Evolutionary conservation across 31 red algal genomes (phyloP).

Genomic region (Asparagopsis taxiformis): DNA sequence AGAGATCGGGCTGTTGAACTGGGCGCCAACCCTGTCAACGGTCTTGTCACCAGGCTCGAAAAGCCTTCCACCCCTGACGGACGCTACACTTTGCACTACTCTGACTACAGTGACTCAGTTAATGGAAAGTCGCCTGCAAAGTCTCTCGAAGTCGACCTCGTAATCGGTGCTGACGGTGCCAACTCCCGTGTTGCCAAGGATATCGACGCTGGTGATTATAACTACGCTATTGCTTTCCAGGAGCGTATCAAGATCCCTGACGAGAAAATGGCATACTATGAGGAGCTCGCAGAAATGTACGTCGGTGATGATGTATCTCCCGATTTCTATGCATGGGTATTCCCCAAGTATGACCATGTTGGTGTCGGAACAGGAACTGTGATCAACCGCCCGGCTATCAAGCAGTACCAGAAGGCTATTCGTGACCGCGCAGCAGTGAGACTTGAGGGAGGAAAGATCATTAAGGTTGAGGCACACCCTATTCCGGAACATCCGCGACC

Average conservation of each 20-base stretch:
- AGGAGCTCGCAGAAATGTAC: slow-evolving; percentile 99
- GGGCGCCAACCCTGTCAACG: slow-evolving; percentile 88
- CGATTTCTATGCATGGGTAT: slow-evolving; percentile 99
- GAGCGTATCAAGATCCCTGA: slow-evolving; percentile 98
- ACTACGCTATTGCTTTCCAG: slow-evolving; percentile 99
- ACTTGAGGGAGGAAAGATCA: slow-evolving; percentile 93
- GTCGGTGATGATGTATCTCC: slow-evolving; percentile 99
- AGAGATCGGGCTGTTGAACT: slow-evolving; percentile 87
- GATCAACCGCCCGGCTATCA: slow-evolving; percentile 94
- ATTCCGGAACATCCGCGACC: slow-evolving; percentile 99
- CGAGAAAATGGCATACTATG: slow-evolving; percentile 98
- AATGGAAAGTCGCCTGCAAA: slow-evolving; percentile 15
- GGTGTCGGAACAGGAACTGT: slow-evolving; percentile 99
- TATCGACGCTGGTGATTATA: slow-evolving; percentile 99
- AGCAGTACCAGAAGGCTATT: slow-evolving; percentile 97
- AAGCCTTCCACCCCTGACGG: slow-evolving; percentile 50
- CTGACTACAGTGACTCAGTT: slow-evolving; percentile 62
- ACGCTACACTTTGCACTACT: slow-evolving; percentile 79
- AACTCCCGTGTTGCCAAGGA: slow-evolving; percentile 97
- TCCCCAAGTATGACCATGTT: slow-evolving; percentile 99
- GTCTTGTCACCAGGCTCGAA: slow-evolving; percentile 87
- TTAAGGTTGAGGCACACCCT: slow-evolving; percentile 99
- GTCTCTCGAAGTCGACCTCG: slow-evolving; percentile 75
- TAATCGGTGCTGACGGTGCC: slow-evolving; percentile 99
- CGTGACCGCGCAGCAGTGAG: slow-evolving; percentile 90